phyloP scores from a whole-genome alignment of 2,329 filamentous ascomycete genomes.

The Stemphylium beticola region DNA sequence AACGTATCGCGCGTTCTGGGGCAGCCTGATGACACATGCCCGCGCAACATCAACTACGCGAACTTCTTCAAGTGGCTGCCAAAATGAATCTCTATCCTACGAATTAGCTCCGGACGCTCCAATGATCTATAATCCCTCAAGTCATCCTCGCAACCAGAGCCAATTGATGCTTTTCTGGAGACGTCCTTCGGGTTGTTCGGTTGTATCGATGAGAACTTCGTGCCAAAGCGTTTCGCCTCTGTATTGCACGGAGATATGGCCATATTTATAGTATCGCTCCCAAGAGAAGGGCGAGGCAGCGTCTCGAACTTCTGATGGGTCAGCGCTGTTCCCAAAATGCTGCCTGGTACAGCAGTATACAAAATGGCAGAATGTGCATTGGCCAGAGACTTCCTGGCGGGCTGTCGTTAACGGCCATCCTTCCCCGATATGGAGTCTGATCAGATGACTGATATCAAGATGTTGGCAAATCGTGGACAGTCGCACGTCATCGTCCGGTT shows the following conservation, averaged over 20 bases:
- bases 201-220: not conserved
- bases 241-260: too few relatives aligned
- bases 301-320: too few relatives aligned
- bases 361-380: not conserved
- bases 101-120: not conserved
- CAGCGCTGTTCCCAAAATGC: too few relatives aligned
- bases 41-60: slow-evolving; percentile 7
- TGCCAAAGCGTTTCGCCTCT: too few relatives aligned
- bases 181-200: not conserved
- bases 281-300: too few relatives aligned
- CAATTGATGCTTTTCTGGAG: not conserved
- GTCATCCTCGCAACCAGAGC: not conserved
- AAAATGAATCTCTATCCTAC: not conserved
- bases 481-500: not conserved
- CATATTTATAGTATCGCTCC: too few relatives aligned
- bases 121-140: not conserved
- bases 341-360: not conserved
- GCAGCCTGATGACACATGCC: not conserved
- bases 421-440: not conserved
- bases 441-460: not conserved
- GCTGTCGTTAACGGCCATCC: not conserved
- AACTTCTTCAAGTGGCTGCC: not conserved
- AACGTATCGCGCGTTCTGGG: not conserved
- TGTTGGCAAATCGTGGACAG: not conserved
- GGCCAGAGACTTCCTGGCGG: not conserved